These are phyloP conservation scores for Dendrocalamus latiflorus DNA, from an alignment of 202 grass and related monocot species.

Conservation along the genomic window DNA sequence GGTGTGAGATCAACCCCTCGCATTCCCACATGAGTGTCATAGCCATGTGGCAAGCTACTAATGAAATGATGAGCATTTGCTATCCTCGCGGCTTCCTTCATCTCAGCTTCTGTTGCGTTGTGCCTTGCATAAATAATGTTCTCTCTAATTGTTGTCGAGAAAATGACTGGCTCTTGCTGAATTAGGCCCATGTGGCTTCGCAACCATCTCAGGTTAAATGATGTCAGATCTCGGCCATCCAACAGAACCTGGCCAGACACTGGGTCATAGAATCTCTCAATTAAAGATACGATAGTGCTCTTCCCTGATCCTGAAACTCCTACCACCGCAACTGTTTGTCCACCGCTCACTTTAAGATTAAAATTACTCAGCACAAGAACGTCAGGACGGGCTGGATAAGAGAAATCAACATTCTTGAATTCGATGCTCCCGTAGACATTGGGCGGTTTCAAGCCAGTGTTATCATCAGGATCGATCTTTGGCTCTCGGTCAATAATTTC, in stretches of 20 bases:
- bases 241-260: slow-evolving; percentile 86
- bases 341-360: slow-evolving; percentile 88
- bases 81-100: slow-evolving; percentile 94
- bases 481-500: slow-evolving; percentile 97
- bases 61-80: slow-evolving; percentile 98
- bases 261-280: slow-evolving; percentile 93
- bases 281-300: slow-evolving; percentile 97
- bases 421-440: slow-evolving; percentile 97
- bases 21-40: slow-evolving; percentile 96
- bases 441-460: slow-evolving; percentile 79
- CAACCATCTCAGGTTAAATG: slow-evolving; percentile 92
- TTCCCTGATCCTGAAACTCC: slow-evolving; percentile 94
- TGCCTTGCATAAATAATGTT: slow-evolving; percentile 98
- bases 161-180: slow-evolving; percentile 94
- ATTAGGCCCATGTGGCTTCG: slow-evolving; percentile 96
- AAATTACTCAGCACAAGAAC: slow-evolving; percentile 91
- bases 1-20: slow-evolving; percentile 91
- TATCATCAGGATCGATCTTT: slow-evolving; percentile 94
- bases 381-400: slow-evolving; percentile 73
- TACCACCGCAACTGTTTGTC: slow-evolving; percentile 92
- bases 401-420: slow-evolving; percentile 95
- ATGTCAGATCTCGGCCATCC: slow-evolving; percentile 91
- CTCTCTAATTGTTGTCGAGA: slow-evolving; percentile 97
- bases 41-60: slow-evolving; percentile 93
- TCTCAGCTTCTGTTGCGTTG: slow-evolving; percentile 90